Percentiles rank a stretch among this genome's conserved stretches.
Conservation (phyloP, 306 rosid genomes). For the Macrotyloma uniflorum region DNA sequence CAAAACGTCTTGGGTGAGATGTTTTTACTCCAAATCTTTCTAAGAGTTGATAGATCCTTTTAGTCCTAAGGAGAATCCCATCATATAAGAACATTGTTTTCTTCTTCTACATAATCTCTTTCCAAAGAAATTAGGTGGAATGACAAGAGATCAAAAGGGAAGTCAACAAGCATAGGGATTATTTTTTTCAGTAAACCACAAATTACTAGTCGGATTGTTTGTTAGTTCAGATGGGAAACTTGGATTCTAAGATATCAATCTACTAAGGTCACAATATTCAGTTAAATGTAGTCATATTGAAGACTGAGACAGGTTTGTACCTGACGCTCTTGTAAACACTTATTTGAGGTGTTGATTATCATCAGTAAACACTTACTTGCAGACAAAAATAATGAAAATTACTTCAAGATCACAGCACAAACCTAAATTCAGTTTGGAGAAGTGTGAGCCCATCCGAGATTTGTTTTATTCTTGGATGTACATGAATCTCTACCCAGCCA, state of each 20-base stretch:
- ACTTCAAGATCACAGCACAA: slow-evolving; percentile 12
- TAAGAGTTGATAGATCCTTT: no score
- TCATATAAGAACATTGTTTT: neutral
- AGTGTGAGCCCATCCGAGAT: slow-evolving; percentile 61
- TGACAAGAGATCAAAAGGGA: slow-evolving; percentile 15
- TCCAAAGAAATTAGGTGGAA: neutral
- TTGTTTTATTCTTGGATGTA: slow-evolving; percentile 75
- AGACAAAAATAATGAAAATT: slow-evolving; percentile 25
- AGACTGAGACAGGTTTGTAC: slow-evolving; percentile 5
- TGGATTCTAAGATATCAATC: no score
- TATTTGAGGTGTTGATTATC: slow-evolving; percentile 3
- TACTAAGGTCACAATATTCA: no score
- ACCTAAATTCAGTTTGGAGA: slow-evolving; percentile 91
- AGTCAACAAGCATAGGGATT: neutral
- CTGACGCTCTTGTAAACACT: neutral
- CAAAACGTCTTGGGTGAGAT: no score
- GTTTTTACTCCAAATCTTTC: no score
- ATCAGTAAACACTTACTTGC: neutral
- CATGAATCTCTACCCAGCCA: slow-evolving; percentile 97
- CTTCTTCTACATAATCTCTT: neutral
- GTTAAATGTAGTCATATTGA: no score
- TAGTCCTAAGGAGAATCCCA: no score
- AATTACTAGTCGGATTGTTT: neutral
- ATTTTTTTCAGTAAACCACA: neutral
- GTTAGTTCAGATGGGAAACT: slow-evolving; percentile 8